Evolutionary conservation across 2,329 filamentous ascomycete genomes (phyloP), one percentile per base, ranked within the genome.

Genomic region (Cladosporium sp.): DNA sequence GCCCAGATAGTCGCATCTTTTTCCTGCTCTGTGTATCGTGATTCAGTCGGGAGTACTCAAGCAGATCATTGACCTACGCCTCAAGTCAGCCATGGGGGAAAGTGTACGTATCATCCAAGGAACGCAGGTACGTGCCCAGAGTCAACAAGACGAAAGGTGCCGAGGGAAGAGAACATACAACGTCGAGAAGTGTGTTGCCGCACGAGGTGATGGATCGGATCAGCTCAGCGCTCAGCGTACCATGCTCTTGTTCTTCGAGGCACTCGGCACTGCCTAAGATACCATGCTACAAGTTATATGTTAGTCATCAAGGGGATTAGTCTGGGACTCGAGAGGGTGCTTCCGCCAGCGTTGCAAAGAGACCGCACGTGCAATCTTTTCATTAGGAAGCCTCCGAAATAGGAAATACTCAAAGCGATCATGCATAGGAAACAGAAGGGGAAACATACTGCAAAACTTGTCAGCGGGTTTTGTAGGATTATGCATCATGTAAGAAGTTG

Each of bases 141-240:
- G n/a, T n/a, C n/a, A n/a, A n/a, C n/a, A n/a, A n/a, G 43, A 46
- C 43, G n/a, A 18, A 18, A 11, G 11, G 32, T 4, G 51, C 6
- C 18, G 26, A 28, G 51, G 16, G 2, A 46, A 3, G 21, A 3
- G 5, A 43, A 51, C 58, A 34, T 61, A 61, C 59, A 65, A 83
- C 84, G 34, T 84, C 83, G 21, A 85, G 70, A 5, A 85, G 70
- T 3, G 83, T 85, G 14, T 79, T 73, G 0, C 82, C 83, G 43
- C 83, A 85, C 0, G 78, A 80, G 25, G 83, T 81, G 8, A 85
- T 76, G 69, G 83, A 84, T 4, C 79, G 78, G 0, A 83, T 76
- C 63, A 84, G 76, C 36, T 76, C 80, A 53, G 72, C 69, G 62
- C 82, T 77, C 58, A 80, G 75, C 0, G 75, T 71, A 56, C 79